A percentile compares a stretch with the other conserved stretches of the same genome.
Conservation (phyloP, 345 rosid species). For the Moricandia moricandioides region DNA sequence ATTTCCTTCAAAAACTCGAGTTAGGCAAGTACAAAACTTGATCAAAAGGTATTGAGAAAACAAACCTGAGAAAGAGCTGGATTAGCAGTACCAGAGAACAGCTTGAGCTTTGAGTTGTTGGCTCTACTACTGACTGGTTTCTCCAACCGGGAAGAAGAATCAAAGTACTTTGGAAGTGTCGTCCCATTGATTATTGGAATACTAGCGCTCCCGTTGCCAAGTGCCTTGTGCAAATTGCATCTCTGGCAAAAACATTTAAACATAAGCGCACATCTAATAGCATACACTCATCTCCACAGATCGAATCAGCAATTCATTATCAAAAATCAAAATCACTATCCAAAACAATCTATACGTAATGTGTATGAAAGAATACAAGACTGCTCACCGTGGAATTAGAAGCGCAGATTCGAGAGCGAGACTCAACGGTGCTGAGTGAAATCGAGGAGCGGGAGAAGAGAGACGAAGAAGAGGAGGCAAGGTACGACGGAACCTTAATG, state of each 20-base stretch:
- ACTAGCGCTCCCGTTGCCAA: constrained; percentile 48
- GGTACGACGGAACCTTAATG: constrained; percentile 34
- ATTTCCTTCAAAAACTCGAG: constrained; percentile 55
- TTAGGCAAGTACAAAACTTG: too few species aligned
- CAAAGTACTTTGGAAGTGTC: constrained; percentile 56
- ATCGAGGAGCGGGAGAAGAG: constrained; percentile 38
- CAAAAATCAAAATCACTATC: background rate
- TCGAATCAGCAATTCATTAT: background rate
- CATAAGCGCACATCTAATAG: background rate
- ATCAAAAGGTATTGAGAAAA: background rate
- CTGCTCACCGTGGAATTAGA: constrained; percentile 41
- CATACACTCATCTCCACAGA: background rate
- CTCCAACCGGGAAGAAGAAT: constrained; percentile 53
- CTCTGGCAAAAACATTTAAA: constrained; percentile 36
- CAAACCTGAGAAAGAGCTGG: constrained; percentile 63
- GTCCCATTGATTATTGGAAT: constrained; percentile 49
- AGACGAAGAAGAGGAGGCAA: constrained; percentile 39
- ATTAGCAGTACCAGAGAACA: constrained; percentile 79
- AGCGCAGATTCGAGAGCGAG: constrained; percentile 39
- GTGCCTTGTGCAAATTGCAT: constrained; percentile 45
- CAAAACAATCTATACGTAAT: background rate
- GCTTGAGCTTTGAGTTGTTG: constrained; percentile 42
- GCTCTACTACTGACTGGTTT: constrained; percentile 36
- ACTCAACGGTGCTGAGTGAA: constrained; percentile 1
- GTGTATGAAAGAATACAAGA: background rate